A percentile compares a stretch with the other conserved stretches of the same genome.
Conservation (phyloP, 495 filamentous ascomycete species). For the Cenococcum geophilum region DNA sequence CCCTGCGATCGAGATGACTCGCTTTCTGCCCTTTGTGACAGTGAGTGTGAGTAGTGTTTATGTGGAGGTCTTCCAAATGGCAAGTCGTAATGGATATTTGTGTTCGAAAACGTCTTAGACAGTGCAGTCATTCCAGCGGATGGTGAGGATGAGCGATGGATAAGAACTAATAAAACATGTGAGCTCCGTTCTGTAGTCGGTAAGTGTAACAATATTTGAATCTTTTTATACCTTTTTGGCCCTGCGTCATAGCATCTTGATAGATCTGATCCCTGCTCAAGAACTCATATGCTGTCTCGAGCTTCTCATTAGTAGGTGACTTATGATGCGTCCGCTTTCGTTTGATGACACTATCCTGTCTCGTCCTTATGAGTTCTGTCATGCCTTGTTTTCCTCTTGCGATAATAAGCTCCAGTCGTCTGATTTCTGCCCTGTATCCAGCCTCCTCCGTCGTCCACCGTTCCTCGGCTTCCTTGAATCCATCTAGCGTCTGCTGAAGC, state of each 20-base stretch:
- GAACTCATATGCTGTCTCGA: slow-evolving; percentile 25
- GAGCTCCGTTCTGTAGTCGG: no score
- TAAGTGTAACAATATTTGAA: no score
- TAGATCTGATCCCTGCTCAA: slow-evolving; percentile 21
- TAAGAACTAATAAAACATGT: slow-evolving; percentile 14
- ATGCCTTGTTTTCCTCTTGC: slow-evolving; percentile 31
- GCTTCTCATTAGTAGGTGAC: slow-evolving; percentile 5
- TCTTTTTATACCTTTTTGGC: slow-evolving; percentile 28
- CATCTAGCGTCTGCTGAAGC: slow-evolving; percentile 18
- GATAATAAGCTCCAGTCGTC: slow-evolving; percentile 35
- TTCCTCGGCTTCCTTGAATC: slow-evolving; percentile 19
- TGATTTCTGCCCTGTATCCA: slow-evolving; percentile 32
- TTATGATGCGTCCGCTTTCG: slow-evolving; percentile 16
- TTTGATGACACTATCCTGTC: slow-evolving; percentile 32
- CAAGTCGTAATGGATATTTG: slow-evolving; percentile 9
- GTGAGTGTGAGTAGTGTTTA: slow-evolving; percentile 3
- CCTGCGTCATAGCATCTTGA: slow-evolving; percentile 22
- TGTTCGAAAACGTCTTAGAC: slow-evolving; percentile 27
- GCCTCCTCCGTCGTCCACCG: slow-evolving; percentile 25
- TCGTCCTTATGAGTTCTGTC: slow-evolving; percentile 32
- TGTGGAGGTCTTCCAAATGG: slow-evolving; percentile 24
- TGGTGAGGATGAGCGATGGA: slow-evolving; percentile 30
- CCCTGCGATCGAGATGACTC: slow-evolving; percentile 13
- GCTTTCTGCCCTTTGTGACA: slow-evolving; percentile 23
- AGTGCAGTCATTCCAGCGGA: slow-evolving; percentile 32